Evolutionary conservation across 805 yeast genomes (phyloP).

Genomic region (Sugiyamaella valdiviana): DNA sequence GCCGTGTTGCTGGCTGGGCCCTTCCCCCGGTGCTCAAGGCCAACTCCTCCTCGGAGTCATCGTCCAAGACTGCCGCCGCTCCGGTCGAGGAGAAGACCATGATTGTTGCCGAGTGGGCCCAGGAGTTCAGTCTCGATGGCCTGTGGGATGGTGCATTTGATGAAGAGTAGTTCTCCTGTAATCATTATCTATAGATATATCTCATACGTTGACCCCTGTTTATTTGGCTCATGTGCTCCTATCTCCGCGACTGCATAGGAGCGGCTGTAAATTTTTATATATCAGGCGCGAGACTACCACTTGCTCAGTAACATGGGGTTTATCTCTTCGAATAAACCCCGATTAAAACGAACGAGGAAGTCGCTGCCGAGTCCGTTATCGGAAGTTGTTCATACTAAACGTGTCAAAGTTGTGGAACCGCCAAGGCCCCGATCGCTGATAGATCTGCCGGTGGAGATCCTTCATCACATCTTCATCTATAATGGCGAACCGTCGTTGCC

Average conservation of each 20-base stretch:
- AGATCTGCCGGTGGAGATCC: conserved; percentile 40
- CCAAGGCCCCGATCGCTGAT: conserved; percentile 21
- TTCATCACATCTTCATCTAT: conserved; percentile 36
- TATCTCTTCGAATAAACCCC: conserved; percentile 6
- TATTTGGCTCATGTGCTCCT: background rate
- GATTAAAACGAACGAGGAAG: conserved; percentile 1
- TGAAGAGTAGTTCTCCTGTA: background rate
- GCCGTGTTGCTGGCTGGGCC: conserved; percentile 87
- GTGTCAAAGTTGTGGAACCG: background rate
- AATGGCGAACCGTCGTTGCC: conserved; percentile 37
- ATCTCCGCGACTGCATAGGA: background rate
- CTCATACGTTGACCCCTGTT: too few relatives aligned
- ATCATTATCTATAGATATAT: conserved; percentile 1
- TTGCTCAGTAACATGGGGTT: conserved; percentile 6
- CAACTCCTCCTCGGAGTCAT: conserved; percentile 20
- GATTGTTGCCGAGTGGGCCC: conserved; percentile 84
- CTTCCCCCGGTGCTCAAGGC: conserved; percentile 42
- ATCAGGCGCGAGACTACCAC: too few relatives aligned
- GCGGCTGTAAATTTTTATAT: too few relatives aligned
- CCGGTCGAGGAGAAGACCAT: conserved; percentile 40
- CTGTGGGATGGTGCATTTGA: conserved; percentile 40
- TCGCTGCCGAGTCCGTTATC: background rate
- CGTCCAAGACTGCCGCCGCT: conserved; percentile 1
- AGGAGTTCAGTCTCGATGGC: conserved; percentile 88
- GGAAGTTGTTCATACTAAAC: background rate